Evolutionary conservation across 129 eudicot genomes (phyloP).

Genomic region (Centrapalus pauciflorus): DNA sequence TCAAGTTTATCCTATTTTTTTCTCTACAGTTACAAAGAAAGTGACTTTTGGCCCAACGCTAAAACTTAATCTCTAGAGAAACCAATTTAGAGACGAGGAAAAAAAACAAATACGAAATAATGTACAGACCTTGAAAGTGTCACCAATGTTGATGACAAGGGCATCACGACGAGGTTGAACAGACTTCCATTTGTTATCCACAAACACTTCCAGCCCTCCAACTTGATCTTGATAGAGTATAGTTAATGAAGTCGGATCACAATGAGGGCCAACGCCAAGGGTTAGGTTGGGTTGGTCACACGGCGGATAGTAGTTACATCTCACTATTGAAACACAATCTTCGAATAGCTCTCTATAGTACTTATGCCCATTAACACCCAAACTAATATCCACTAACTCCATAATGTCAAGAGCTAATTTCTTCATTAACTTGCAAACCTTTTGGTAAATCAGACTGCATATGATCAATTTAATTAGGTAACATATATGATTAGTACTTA

Average conservation of each 20-base stretch:
- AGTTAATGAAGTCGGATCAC: slow-evolving; percentile 65
- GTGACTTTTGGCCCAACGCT: not conserved
- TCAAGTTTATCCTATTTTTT: too few species aligned
- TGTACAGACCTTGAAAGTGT: slow-evolving; percentile 58
- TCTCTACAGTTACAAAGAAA: not conserved
- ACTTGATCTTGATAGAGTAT: slow-evolving; percentile 71
- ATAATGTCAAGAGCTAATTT: slow-evolving; percentile 34
- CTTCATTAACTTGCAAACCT: slow-evolving; percentile 42
- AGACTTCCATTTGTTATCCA: slow-evolving; percentile 45
- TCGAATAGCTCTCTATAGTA: slow-evolving; percentile 39
- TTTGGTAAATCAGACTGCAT: slow-evolving; percentile 46
- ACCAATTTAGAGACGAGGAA: too few species aligned
- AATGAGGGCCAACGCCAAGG: slow-evolving; percentile 68
- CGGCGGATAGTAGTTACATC: slow-evolving; percentile 59
- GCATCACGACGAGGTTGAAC: slow-evolving; percentile 45
- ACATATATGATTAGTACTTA: too few species aligned
- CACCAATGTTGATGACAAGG: slow-evolving; percentile 73
- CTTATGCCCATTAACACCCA: slow-evolving; percentile 36
- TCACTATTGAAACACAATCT: slow-evolving; percentile 47
- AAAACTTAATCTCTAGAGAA: too few species aligned
- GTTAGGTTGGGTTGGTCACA: slow-evolving; percentile 45
- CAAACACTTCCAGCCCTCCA: slow-evolving; percentile 62
- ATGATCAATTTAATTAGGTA: not conserved
- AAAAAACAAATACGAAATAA: not conserved
- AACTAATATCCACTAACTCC: slow-evolving; percentile 51